Percentiles rank a stretch among this genome's conserved stretches.
phyloP scores from a whole-genome alignment of 176 grass and related monocot genomes.

The Triticum aestivum region DNA sequence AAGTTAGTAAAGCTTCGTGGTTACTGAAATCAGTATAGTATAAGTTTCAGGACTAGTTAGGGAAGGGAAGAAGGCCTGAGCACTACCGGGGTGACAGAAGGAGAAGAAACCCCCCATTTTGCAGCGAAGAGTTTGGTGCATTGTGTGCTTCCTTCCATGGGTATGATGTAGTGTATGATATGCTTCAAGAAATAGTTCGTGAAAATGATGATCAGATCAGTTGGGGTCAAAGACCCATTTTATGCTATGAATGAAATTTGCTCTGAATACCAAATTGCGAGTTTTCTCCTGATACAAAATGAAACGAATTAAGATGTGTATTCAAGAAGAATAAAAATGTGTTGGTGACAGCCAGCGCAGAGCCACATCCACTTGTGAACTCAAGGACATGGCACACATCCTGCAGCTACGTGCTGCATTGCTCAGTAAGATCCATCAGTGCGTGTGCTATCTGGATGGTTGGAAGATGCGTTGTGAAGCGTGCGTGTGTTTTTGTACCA shows the following conservation, averaged over 20 bases:
- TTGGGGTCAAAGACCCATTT: not conserved
- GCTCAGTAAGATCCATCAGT: too few species aligned
- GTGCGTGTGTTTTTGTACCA: too few species aligned
- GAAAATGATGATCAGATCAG: not conserved
- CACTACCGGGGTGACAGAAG: conserved; percentile 14
- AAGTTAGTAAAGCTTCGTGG: not conserved
- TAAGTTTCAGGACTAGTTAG: conserved; percentile 10
- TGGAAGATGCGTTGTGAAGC: too few species aligned
- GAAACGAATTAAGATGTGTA: too few species aligned
- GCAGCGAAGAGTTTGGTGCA: conserved; percentile 21
- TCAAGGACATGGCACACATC: too few species aligned
- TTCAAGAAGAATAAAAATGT: too few species aligned
- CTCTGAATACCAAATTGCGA: not conserved
- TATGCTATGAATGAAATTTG: not conserved
- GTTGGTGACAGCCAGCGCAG: too few species aligned
- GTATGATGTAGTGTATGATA: not conserved
- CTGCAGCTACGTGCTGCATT: too few species aligned
- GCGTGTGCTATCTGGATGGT: too few species aligned
- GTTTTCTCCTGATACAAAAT: too few species aligned
- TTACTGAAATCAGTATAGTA: conserved; percentile 25
- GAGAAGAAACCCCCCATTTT: conserved; percentile 37
- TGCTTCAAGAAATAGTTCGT: conserved; percentile 7
- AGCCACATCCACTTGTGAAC: too few species aligned
- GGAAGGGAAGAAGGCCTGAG: conserved; percentile 3
- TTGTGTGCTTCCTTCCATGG: conserved; percentile 8